Conservation (phyloP, 495 filamentous ascomycete genomes). For the Annulohypoxylon stygium region DNA sequence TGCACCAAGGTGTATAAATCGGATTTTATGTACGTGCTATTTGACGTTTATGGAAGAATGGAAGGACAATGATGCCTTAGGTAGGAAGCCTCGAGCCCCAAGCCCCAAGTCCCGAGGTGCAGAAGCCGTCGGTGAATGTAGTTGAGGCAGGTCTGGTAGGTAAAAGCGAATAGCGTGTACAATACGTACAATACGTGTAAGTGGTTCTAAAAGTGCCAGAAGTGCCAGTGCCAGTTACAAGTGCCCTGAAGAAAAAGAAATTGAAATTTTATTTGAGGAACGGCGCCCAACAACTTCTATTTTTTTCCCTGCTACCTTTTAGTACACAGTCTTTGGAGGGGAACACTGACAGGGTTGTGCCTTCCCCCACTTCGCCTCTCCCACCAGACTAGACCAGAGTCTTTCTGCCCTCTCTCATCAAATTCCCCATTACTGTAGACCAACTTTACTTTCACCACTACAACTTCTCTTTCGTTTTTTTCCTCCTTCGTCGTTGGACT, state of each 20-base stretch:
- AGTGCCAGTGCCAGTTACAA: slow-evolving; percentile 7
- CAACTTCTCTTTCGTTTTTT: slow-evolving; percentile 36
- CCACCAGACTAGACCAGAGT: slow-evolving; percentile 48
- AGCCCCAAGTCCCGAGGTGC: not conserved
- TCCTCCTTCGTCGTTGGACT: slow-evolving; percentile 41
- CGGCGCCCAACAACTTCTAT: slow-evolving; percentile 44
- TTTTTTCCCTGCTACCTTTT: slow-evolving; percentile 9
- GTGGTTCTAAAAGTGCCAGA: too few relatives aligned
- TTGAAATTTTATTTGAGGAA: slow-evolving; percentile 43
- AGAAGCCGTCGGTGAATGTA: slow-evolving; percentile 5
- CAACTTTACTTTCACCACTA: slow-evolving; percentile 43
- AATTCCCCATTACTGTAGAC: slow-evolving; percentile 43
- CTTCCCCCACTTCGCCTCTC: slow-evolving; percentile 50
- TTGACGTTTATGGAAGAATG: not conserved
- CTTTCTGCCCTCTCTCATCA: slow-evolving; percentile 46
- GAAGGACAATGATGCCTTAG: slow-evolving; percentile 15
- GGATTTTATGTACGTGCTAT: not conserved
- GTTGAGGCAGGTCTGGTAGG: slow-evolving; percentile 1
- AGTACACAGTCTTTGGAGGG: slow-evolving; percentile 36
- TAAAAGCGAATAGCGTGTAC: not conserved
- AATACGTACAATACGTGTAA: too few relatives aligned
- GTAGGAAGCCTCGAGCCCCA: slow-evolving; percentile 10
- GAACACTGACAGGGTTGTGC: slow-evolving; percentile 44
- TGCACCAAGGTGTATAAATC: slow-evolving; percentile 23
- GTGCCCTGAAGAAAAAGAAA: slow-evolving; percentile 36